phyloP scores from a whole-genome alignment of 805 yeast species.

The Nakazawaea pomicola region DNA sequence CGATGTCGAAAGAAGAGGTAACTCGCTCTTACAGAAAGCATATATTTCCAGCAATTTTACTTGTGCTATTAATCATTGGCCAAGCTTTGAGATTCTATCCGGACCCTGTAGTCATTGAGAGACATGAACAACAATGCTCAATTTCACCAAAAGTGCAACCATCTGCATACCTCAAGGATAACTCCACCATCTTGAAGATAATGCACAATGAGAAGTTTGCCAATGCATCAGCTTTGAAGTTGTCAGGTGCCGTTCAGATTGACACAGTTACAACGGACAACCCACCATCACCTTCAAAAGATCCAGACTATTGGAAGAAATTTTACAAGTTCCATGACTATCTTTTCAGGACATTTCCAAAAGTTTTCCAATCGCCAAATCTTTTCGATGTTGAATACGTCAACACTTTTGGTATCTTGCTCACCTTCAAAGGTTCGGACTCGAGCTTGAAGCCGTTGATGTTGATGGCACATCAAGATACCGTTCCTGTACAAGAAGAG shows the following conservation, averaged over 20 bases:
- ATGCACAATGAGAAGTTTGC: conserved; percentile 29
- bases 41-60: too few relatives aligned
- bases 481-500: conserved; percentile 59
- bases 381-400: conserved; percentile 42
- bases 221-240: conserved; percentile 32
- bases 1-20: too few relatives aligned
- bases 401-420: conserved; percentile 53
- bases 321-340: conserved; percentile 28
- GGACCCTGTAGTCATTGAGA: neutral
- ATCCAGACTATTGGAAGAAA: conserved; percentile 36
- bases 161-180: conserved; percentile 23
- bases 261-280: conserved; percentile 45
- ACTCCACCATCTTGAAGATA: conserved; percentile 29
- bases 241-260: conserved; percentile 46
- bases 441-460: conserved; percentile 47
- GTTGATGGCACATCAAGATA: conserved; percentile 68
- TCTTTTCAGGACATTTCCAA: conserved; percentile 13
- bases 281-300: conserved; percentile 31
- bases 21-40: too few relatives aligned
- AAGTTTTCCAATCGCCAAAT: conserved; percentile 47
- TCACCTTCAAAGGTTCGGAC: conserved; percentile 52
- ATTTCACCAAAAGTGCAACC: conserved; percentile 19
- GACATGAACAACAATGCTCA: conserved; percentile 17
- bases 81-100: too few relatives aligned
- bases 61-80: neutral